These are phyloP conservation scores for Aspergillus mulundensis DNA, from an alignment of 495 filamentous ascomycete genomes.

Conservation along the genomic window DNA sequence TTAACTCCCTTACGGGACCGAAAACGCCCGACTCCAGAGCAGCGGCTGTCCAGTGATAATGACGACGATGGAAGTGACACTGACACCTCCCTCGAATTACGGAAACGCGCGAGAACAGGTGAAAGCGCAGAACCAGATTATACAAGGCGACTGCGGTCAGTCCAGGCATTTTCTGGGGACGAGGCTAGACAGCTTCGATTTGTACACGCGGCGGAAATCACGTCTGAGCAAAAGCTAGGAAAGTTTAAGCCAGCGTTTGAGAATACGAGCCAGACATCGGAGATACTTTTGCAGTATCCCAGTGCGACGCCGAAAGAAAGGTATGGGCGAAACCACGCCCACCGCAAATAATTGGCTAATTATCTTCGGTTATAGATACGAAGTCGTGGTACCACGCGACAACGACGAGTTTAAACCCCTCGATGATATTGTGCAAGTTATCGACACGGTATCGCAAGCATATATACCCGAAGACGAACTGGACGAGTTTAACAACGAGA, in stretches of 20 bases:
- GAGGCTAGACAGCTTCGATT: conserved; percentile 46
- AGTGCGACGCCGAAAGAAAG: conserved; percentile 63
- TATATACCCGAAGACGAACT: conserved; percentile 68
- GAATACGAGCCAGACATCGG: conserved; percentile 42
- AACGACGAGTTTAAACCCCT: conserved; percentile 76
- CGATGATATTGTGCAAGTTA: conserved; percentile 76
- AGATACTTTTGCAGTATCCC: conserved; percentile 68
- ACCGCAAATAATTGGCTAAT: neutral
- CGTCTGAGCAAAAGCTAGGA: conserved; percentile 42
- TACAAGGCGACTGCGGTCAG: conserved; percentile 56
- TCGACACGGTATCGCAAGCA: conserved; percentile 65
- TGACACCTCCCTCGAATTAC: conserved; percentile 43
- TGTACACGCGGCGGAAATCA: conserved; percentile 68
- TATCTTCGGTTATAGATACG: conserved; percentile 53
- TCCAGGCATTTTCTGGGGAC: conserved; percentile 56
- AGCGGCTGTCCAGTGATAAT: conserved; percentile 47
- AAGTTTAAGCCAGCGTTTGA: conserved; percentile 47
- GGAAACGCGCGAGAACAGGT: conserved; percentile 43
- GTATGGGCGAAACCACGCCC: conserved; percentile 38
- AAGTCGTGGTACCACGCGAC: conserved; percentile 72
- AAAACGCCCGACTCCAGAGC: conserved; percentile 46
- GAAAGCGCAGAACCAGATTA: conserved; percentile 49
- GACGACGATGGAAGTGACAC: conserved; percentile 48
- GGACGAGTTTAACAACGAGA: conserved; percentile 65
- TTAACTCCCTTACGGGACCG: conserved; percentile 35